Conservation (phyloP, 2,329 filamentous ascomycete species). For the Clonostachys rhizophaga region DNA sequence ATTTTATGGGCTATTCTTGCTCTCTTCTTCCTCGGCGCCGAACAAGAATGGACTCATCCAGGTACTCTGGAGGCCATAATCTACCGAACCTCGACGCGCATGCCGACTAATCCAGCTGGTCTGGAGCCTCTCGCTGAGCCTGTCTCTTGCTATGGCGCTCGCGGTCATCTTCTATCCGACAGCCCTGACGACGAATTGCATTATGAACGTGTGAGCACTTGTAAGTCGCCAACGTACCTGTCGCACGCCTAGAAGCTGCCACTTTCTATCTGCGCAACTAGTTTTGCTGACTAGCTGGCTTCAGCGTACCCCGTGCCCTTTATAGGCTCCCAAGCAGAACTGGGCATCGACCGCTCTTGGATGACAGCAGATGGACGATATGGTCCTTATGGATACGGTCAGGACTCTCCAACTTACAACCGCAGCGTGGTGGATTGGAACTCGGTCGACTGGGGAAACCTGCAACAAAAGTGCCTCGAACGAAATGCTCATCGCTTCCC, state of each 20-base stretch:
- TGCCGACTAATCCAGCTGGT: too few relatives aligned
- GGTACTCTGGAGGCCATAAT: too few relatives aligned
- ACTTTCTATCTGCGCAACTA: too few relatives aligned
- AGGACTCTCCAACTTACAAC: conserved; percentile 13
- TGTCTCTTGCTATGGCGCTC: conserved; percentile 16
- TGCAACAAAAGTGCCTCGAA: conserved; percentile 30
- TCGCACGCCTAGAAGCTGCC: conserved; percentile 1
- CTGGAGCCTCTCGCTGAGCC: conserved; percentile 3
- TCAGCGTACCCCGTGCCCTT: conserved; percentile 21
- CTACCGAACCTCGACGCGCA: too few relatives aligned
- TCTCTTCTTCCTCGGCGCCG: too few relatives aligned
- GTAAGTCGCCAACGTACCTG: neutral
- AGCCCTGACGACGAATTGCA: conserved; percentile 17
- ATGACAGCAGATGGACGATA: conserved; percentile 18
- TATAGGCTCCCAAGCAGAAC: conserved; percentile 19
- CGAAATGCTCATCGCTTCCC: conserved; percentile 48
- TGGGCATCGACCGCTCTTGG: conserved; percentile 18
- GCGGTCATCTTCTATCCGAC: conserved; percentile 13
- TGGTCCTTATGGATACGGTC: conserved; percentile 20
- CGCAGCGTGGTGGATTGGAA: conserved; percentile 20
- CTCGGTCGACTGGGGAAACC: conserved; percentile 22
- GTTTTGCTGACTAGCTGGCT: neutral
- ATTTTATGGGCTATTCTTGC: too few relatives aligned
- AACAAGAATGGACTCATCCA: too few relatives aligned
- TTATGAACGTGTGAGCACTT: conserved; percentile 4